These are phyloP conservation scores for Hymenoscyphus linearis DNA, from an alignment of 2,329 filamentous ascomycete genomes.

Conservation along the genomic window DNA sequence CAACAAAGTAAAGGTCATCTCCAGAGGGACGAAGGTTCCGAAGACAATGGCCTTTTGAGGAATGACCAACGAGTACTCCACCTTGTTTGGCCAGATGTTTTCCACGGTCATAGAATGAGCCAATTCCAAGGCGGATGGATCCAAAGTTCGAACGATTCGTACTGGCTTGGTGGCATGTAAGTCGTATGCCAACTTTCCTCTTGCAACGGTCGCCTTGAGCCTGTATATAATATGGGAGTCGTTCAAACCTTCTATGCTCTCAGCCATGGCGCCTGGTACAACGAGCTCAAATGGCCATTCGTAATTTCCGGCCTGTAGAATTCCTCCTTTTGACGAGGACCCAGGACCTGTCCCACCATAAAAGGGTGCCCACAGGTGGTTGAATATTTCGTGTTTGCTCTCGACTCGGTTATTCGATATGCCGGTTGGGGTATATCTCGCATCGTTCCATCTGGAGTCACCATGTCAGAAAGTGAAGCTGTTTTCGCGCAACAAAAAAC, in stretches of 20 bases:
- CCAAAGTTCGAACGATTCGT: constrained; percentile 71
- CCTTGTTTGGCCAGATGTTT: constrained; percentile 96
- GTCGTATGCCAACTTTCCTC: constrained; percentile 86
- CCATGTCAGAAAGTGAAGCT: constrained; percentile 6
- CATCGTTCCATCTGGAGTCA: constrained; percentile 44
- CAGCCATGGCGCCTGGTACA: constrained; percentile 66
- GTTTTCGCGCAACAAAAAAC: constrained; percentile 30
- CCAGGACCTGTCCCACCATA: constrained; percentile 45
- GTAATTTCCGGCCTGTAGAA: constrained; percentile 69
- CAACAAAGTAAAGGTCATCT: constrained; percentile 82
- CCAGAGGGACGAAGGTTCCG: constrained; percentile 76
- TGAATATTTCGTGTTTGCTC: constrained; percentile 54
- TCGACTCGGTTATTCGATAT: constrained; percentile 56
- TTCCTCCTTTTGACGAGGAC: constrained; percentile 45
- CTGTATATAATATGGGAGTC: constrained; percentile 87
- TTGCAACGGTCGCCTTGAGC: constrained; percentile 81
- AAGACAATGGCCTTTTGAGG: constrained; percentile 94
- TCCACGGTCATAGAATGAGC: constrained; percentile 91
- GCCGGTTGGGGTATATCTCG: constrained; percentile 49
- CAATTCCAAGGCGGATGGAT: constrained; percentile 70
- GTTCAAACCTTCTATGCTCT: constrained; percentile 85
- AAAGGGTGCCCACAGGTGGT: constrained; percentile 66
- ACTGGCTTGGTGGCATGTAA: constrained; percentile 74
- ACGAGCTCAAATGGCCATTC: constrained; percentile 76
- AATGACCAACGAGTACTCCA: constrained; percentile 90